A percentile compares a stretch with the other conserved stretches of the same genome.
phyloP scores from a whole-genome alignment of 108 stramenopile genomes.

The Cyclotella atomus region DNA sequence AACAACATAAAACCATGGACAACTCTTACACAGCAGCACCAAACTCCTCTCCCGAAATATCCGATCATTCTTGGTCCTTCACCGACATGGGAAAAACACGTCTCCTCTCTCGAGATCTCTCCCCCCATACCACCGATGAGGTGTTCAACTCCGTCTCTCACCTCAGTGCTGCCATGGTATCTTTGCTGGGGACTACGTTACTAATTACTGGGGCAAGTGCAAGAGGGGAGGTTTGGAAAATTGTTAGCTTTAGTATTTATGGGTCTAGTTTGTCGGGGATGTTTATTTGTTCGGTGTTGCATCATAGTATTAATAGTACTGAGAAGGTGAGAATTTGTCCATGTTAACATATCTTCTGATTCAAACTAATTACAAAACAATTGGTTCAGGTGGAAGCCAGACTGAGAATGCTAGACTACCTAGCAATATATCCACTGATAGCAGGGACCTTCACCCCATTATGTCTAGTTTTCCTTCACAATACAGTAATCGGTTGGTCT shows the following conservation, averaged over 20 bases:
- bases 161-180: slow-evolving; percentile 66
- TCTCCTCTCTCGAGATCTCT: slow-evolving; percentile 62
- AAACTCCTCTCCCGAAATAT: neutral
- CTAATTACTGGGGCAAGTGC: slow-evolving; percentile 46
- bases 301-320: slow-evolving; percentile 65
- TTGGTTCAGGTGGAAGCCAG: slow-evolving; percentile 49
- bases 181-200: slow-evolving; percentile 62
- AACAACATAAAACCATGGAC: too few relatives aligned
- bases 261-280: slow-evolving; percentile 65
- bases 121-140: slow-evolving; percentile 72
- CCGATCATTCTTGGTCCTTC: slow-evolving; percentile 32
- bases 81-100: slow-evolving; percentile 32
- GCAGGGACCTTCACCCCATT: slow-evolving; percentile 87
- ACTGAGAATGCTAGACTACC: slow-evolving; percentile 74
- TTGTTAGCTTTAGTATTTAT: slow-evolving; percentile 75
- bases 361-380: neutral
- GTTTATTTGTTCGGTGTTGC: slow-evolving; percentile 69
- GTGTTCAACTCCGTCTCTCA: slow-evolving; percentile 78
- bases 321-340: slow-evolving; percentile 41
- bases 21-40: neutral
- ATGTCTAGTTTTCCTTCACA: slow-evolving; percentile 68
- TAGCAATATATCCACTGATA: slow-evolving; percentile 84
- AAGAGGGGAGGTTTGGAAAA: slow-evolving; percentile 67
- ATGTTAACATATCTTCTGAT: too few relatives aligned
- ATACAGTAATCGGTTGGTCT: slow-evolving; percentile 75